Percentiles rank a stretch among this genome's conserved stretches.
These are phyloP conservation scores for Tricholoma hemisulphureum DNA, from an alignment of 768 basidiomycete genomes.

Conservation along the genomic window DNA sequence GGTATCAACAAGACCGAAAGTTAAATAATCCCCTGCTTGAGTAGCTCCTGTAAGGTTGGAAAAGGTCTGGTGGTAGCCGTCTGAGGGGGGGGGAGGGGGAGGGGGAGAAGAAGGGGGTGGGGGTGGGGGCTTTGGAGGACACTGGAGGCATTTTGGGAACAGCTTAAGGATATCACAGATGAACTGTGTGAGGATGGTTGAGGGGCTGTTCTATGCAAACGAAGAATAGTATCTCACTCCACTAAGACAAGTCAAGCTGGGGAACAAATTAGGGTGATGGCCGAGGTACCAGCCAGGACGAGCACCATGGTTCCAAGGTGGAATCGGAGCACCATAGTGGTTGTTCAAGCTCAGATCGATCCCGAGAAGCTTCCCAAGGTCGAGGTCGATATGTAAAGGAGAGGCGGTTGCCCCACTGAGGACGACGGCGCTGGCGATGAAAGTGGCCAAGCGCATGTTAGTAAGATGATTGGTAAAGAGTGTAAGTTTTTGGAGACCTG, in stretches of 20 bases:
- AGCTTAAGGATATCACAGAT: slow-evolving; percentile 38
- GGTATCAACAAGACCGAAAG: slow-evolving; percentile 45
- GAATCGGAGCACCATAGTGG: slow-evolving; percentile 37
- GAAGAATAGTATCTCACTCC: slow-evolving; percentile 23
- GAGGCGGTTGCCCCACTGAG: slow-evolving; percentile 19
- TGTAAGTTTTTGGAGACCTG: slow-evolving; percentile 1
- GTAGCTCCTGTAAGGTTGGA: slow-evolving; percentile 41
- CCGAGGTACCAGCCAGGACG: slow-evolving; percentile 48
- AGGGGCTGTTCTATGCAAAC: not conserved
- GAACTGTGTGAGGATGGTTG: slow-evolving; percentile 20
- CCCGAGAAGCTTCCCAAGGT: slow-evolving; percentile 18
- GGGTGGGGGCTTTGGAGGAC: slow-evolving; percentile 25
- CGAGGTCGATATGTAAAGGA: slow-evolving; percentile 14
- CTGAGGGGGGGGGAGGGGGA: slow-evolving; percentile 17
- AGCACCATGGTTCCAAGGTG: slow-evolving; percentile 33
- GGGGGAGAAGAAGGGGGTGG: not conserved
- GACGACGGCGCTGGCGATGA: slow-evolving; percentile 24
- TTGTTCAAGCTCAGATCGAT: slow-evolving; percentile 31
- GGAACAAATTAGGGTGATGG: slow-evolving; percentile 24
- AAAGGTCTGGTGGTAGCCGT: slow-evolving; percentile 41
- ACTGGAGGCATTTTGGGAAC: slow-evolving; percentile 39
- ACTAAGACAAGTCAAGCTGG: slow-evolving; percentile 29
- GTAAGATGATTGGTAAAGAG: not conserved
- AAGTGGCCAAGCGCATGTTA: slow-evolving; percentile 32
- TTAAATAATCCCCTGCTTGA: slow-evolving; percentile 40